Conservation (phyloP, 176 grass and related monocot species). For the Alopecurus myosuroides region DNA sequence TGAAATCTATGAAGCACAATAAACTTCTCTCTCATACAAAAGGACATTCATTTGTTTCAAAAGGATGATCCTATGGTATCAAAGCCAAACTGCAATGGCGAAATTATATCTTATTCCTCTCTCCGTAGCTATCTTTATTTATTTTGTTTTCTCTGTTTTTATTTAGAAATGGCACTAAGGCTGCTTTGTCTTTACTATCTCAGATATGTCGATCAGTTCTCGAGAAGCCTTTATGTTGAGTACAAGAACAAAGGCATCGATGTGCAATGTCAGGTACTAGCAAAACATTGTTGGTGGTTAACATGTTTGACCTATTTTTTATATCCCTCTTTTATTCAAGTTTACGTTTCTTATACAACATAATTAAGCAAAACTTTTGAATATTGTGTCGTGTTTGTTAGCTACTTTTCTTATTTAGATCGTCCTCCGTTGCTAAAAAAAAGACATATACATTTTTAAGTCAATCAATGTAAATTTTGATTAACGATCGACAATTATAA, state of each 20-base stretch:
- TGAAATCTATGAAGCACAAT: not conserved
- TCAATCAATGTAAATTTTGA: no score
- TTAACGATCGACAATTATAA: no score
- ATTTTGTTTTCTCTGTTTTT: not conserved
- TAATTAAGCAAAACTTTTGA: no score
- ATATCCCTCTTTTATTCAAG: no score
- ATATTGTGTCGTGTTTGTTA: no score
- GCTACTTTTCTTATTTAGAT: no score
- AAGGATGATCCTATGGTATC: not conserved
- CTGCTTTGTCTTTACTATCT: not conserved
- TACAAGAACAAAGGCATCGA: constrained; percentile 79
- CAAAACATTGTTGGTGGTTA: not conserved
- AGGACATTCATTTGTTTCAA: not conserved
- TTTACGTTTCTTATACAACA: no score
- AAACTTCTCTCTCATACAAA: not conserved
- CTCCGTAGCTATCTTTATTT: not conserved
- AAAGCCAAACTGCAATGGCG: not conserved
- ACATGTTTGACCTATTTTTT: no score
- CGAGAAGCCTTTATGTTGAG: constrained; percentile 58
- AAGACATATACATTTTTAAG: no score
- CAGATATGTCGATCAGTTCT: constrained; percentile 73
- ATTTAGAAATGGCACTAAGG: not conserved
- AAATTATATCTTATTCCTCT: not conserved
- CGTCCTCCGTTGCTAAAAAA: no score
- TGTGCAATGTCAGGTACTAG: constrained; percentile 75